Base-by-base conservation (phyloP, 352 stramenopile genomes). In the Globisporangium spiculum region DNA sequence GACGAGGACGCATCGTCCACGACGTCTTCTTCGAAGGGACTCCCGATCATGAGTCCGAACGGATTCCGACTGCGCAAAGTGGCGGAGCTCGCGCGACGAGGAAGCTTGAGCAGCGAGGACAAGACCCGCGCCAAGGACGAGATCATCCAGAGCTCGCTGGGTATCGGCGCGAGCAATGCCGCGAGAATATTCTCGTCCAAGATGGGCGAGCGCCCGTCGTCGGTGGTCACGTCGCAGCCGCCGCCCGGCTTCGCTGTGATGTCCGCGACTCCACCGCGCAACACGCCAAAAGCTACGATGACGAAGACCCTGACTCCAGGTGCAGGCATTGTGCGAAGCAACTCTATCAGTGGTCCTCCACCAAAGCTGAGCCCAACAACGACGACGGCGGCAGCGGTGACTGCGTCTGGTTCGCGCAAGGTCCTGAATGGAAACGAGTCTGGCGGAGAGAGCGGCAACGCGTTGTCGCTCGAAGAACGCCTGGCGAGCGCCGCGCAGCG, bases 11-110 rank as follows among this genome's bases (percentile, higher is more conserved):
- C 79, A 22, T 77, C 75, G 27, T 89, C 82, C 16, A 80, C 79
- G 16, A 79, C 84, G 8, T 90, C 83, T n/a, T 90, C 83, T 4
- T 86, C 78, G 2, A 86, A 83, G 38, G 73, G 77, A 3, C 74
- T 94, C 20, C 87, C 87, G 9, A 92, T 93, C 82, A 94, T 94
- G 87, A 93, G 85, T 63, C 87, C 87, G 4, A 94, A 93, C 34
- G 85, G 87, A 56, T 75, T 85, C 26, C 80, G 83, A 1, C 66
- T 94, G 32, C 80, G 87, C 24, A 94, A 94, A 64, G 87, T 93
- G 3, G 87, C 87, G 2, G 85, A 94, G 71, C 38, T 94, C 54
- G 87, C 87, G 24, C 84, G 87, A 54, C 81, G 81, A n/a, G 85
- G 87, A 26, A 93, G 81, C 52, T 69, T 94, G 26, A 94, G 86